A percentile compares a stretch with the other conserved stretches of the same genome.
phyloP scores from a whole-genome alignment of 2,329 filamentous ascomycete genomes.

The Aspergillus eucalypticola region DNA sequence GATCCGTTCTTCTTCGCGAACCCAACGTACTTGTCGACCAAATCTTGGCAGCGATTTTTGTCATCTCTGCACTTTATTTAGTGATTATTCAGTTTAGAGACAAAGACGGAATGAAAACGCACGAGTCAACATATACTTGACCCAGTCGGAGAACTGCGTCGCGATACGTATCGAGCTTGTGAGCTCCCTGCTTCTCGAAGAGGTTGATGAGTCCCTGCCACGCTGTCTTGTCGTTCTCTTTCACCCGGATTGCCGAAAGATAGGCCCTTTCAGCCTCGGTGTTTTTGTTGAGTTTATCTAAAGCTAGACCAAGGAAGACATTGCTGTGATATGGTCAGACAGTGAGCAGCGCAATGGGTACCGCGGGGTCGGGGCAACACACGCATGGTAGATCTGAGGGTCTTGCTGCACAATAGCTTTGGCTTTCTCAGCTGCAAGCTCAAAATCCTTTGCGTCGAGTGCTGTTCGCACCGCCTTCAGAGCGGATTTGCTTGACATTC shows the following conservation, averaged over 20 bases:
- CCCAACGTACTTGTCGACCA: slow-evolving; percentile 76
- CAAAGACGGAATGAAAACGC: slow-evolving; percentile 33
- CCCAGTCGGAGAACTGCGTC: slow-evolving; percentile 72
- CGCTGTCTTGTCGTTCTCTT: slow-evolving; percentile 74
- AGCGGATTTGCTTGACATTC: slow-evolving; percentile 63
- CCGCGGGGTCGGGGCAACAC: slow-evolving; percentile 33
- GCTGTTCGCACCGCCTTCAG: slow-evolving; percentile 80
- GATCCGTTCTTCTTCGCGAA: slow-evolving; percentile 74
- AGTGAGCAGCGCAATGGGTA: background rate
- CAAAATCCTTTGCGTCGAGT: slow-evolving; percentile 76
- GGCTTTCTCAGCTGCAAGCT: slow-evolving; percentile 70
- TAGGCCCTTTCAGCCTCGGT: slow-evolving; percentile 79
- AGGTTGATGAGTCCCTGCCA: slow-evolving; percentile 89
- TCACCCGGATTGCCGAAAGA: slow-evolving; percentile 67
- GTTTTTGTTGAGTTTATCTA: slow-evolving; percentile 71
- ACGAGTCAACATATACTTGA: slow-evolving; percentile 68
- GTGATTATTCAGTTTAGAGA: background rate
- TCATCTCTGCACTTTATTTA: slow-evolving; percentile 52
- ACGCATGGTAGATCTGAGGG: slow-evolving; percentile 79
- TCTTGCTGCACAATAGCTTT: slow-evolving; percentile 70
- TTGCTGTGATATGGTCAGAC: slow-evolving; percentile 51
- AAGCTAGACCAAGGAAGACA: slow-evolving; percentile 83
- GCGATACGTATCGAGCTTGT: slow-evolving; percentile 73
- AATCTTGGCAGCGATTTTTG: slow-evolving; percentile 58
- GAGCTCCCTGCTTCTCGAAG: slow-evolving; percentile 73